Percentiles rank a stretch among this genome's conserved stretches.
phyloP scores from a whole-genome alignment of 164 flowering plant species.

The Chimonanthus praecox region DNA sequence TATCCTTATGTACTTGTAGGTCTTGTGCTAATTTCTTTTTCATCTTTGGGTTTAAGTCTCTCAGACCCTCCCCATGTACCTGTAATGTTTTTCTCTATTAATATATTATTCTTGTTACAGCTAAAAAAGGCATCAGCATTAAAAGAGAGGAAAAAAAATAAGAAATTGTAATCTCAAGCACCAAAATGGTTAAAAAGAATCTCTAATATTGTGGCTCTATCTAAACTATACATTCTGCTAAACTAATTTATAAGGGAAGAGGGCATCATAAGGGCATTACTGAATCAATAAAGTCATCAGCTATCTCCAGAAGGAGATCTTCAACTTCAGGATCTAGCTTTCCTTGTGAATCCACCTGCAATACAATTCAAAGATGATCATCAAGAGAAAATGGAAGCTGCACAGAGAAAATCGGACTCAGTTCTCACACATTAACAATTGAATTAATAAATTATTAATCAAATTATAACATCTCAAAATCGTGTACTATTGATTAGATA shows the following conservation, averaged over 20 bases:
- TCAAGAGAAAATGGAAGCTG: background rate
- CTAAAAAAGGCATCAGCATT: too few relatives aligned
- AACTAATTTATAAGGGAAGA: slow-evolving; percentile 1
- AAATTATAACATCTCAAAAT: background rate
- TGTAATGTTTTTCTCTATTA: too few relatives aligned
- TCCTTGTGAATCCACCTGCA: slow-evolving; percentile 71
- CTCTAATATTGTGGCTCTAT: too few relatives aligned
- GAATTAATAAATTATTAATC: background rate
- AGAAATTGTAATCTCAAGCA: too few relatives aligned
- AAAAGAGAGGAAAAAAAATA: too few relatives aligned
- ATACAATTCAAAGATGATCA: slow-evolving; percentile 3
- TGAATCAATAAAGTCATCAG: slow-evolving; percentile 83
- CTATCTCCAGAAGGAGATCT: slow-evolving; percentile 80
- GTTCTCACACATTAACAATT: background rate
- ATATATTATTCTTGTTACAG: too few relatives aligned
- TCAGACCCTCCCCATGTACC: too few relatives aligned
- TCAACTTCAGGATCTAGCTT: slow-evolving; percentile 85
- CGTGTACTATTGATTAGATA: background rate
- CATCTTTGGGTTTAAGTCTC: too few relatives aligned
- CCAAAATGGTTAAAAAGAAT: too few relatives aligned
- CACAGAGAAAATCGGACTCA: background rate
- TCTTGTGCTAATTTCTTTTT: too few relatives aligned
- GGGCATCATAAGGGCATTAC: slow-evolving; percentile 25
- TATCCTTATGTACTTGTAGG: too few relatives aligned
- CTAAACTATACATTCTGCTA: background rate